A percentile compares a stretch with the other conserved stretches of the same genome.
These are phyloP conservation scores for Phytopythium litorale DNA, from an alignment of 352 stramenopile genomes.

Conservation along the genomic window DNA sequence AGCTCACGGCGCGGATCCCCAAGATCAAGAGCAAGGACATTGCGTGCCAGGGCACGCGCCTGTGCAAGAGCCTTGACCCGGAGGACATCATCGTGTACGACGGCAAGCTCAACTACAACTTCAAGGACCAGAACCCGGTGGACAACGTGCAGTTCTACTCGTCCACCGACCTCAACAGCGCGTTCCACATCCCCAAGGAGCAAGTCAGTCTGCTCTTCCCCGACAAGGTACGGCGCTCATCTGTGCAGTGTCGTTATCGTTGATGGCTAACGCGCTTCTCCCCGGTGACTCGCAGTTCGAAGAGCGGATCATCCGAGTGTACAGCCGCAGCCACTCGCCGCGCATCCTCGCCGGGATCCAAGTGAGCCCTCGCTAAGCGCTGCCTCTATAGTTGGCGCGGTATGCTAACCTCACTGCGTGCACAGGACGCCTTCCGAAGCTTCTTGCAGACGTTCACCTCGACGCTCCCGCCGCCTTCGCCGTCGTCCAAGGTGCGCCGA, in stretches of 20 bases:
- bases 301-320: conserved; percentile 77
- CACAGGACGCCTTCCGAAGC: conserved; percentile 50
- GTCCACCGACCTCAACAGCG: conserved; percentile 51
- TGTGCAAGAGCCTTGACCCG: conserved; percentile 36
- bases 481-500: conserved; percentile 53
- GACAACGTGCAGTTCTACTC: conserved; percentile 83
- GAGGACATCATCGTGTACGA: conserved; percentile 84
- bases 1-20: conserved; percentile 50
- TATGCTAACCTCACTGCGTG: neutral
- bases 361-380: conserved; percentile 18
- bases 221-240: conserved; percentile 49
- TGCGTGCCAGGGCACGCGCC: conserved; percentile 39
- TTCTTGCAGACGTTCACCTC: conserved; percentile 64
- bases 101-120: conserved; percentile 82
- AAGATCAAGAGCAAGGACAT: conserved; percentile 57
- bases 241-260: too few species aligned
- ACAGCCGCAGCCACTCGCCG: conserved; percentile 52
- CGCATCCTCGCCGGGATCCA: conserved; percentile 56
- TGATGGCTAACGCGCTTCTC: too few species aligned
- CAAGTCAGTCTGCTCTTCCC: conserved; percentile 81
- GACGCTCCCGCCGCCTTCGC: conserved; percentile 58
- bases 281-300: conserved; percentile 48
- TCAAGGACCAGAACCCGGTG: conserved; percentile 78
- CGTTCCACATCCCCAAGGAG: conserved; percentile 78
- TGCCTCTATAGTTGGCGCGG: neutral